Conservation (phyloP, 305 asterid species). For the Fraxinus dipetala region DNA sequence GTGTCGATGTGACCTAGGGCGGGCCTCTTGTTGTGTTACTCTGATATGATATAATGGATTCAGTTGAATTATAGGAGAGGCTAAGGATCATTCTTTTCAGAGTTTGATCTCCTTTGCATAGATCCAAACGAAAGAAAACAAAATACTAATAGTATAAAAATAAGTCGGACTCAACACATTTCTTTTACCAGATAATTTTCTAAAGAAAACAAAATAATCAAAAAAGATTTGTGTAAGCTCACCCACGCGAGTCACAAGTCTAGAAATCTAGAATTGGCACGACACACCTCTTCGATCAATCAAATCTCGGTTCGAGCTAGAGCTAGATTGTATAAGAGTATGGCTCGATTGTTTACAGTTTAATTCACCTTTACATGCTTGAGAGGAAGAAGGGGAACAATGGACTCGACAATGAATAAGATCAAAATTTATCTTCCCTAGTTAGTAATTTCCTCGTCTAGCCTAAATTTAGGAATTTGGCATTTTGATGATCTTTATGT, state of each 20-base stretch:
- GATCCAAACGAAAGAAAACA: neutral
- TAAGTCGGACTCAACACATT: neutral
- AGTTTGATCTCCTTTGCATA: neutral
- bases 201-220: too few species aligned
- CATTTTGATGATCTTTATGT: neutral
- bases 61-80: neutral
- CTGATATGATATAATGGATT: neutral
- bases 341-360: neutral
- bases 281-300: neutral
- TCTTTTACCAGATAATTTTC: neutral
- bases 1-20: conserved; percentile 58
- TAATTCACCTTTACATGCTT: neutral
- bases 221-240: neutral
- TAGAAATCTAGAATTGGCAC: too few species aligned
- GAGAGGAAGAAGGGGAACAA: neutral
- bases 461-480: neutral
- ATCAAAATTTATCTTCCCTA: neutral
- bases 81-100: neutral
- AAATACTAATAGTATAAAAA: neutral
- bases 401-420: neutral
- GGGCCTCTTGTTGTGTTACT: neutral
- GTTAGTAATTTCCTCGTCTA: neutral
- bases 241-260: neutral
- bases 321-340: neutral
- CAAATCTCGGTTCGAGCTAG: neutral